A percentile compares a stretch with the other conserved stretches of the same genome.
These are phyloP conservation scores for Kodamaea restingae DNA, from an alignment of 805 yeast species.

Conservation along the genomic window DNA sequence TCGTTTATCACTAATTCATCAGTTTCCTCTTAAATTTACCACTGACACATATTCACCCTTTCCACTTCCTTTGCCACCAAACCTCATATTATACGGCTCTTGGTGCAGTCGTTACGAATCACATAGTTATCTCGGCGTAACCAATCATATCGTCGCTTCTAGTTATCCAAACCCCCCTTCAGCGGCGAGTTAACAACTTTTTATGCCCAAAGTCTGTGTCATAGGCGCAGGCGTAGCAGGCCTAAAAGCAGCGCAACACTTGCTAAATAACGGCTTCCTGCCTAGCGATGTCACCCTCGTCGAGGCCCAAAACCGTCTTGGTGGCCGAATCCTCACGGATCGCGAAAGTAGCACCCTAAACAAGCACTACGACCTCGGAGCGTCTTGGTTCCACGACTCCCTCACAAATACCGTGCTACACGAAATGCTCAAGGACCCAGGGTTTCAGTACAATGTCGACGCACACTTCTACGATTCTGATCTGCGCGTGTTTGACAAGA, in stretches of 20 bases:
- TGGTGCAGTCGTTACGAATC: too few species aligned
- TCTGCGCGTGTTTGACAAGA: slow-evolving; percentile 19
- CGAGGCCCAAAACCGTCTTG: slow-evolving; percentile 23
- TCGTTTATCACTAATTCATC: too few species aligned
- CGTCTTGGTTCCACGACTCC: slow-evolving; percentile 89
- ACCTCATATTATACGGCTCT: too few species aligned
- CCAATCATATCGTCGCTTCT: too few species aligned
- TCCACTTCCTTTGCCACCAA: too few species aligned
- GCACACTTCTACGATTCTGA: slow-evolving; percentile 49
- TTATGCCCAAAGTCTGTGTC: slow-evolving; percentile 12
- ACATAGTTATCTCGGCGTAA: too few species aligned
- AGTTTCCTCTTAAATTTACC: too few species aligned
- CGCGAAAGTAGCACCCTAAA: slow-evolving; percentile 15
- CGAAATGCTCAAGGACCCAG: slow-evolving; percentile 15
- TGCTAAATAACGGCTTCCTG: slow-evolving; percentile 16
- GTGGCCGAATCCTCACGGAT: slow-evolving; percentile 23
- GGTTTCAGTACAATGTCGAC: slow-evolving; percentile 22
- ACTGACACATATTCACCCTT: too few species aligned
- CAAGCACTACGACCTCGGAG: slow-evolving; percentile 69
- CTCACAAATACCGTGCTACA: slow-evolving; percentile 49
- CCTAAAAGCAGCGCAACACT: slow-evolving; percentile 22
- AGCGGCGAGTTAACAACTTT: too few species aligned
- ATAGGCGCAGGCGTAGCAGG: slow-evolving; percentile 26
- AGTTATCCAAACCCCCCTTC: too few species aligned
- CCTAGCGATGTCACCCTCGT: slow-evolving; percentile 15